Percentiles rank a stretch among this genome's conserved stretches.
Conservation (phyloP, 345 rosid genomes). For the Triadica sebifera region DNA sequence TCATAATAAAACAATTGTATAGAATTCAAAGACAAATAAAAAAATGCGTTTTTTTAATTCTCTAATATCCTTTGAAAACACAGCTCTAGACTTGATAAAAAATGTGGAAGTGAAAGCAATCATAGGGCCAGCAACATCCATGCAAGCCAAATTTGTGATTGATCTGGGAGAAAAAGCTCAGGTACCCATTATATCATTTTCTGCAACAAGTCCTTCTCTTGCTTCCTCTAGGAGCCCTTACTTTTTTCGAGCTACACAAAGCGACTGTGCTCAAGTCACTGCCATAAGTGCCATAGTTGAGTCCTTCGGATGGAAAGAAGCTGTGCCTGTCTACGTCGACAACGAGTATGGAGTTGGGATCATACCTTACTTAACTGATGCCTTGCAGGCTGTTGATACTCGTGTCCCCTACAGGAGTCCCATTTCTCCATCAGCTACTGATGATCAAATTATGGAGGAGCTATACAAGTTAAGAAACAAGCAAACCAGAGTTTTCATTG, state of each 20-base stretch:
- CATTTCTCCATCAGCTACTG: slow-evolving; percentile 21
- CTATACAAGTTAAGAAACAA: slow-evolving; percentile 26
- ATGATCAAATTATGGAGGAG: slow-evolving; percentile 20
- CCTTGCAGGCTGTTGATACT: slow-evolving; percentile 25
- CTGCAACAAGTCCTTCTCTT: slow-evolving; percentile 41
- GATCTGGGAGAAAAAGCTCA: slow-evolving; percentile 32
- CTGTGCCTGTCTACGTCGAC: slow-evolving; percentile 34
- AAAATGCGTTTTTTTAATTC: too few relatives aligned
- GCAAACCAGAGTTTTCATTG: slow-evolving; percentile 43
- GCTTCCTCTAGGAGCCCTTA: slow-evolving; percentile 23
- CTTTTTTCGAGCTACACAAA: slow-evolving; percentile 37
- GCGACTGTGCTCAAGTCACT: slow-evolving; percentile 29
- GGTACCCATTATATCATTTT: slow-evolving; percentile 51
- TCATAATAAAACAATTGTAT: too few relatives aligned
- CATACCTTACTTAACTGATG: slow-evolving; percentile 30
- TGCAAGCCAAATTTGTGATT: slow-evolving; percentile 33
- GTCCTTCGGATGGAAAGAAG: slow-evolving; percentile 36
- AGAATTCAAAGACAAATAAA: too few relatives aligned
- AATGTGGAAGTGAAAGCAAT: neutral
- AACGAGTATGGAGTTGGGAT: slow-evolving; percentile 35
- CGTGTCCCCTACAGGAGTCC: slow-evolving; percentile 24
- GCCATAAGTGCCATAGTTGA: slow-evolving; percentile 17
- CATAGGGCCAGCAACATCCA: neutral
- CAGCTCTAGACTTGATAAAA: neutral
- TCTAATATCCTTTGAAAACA: too few relatives aligned